These are phyloP conservation scores for Athelia psychrophila DNA, from an alignment of 1,284 basidiomycete genomes.

Conservation along the genomic window DNA sequence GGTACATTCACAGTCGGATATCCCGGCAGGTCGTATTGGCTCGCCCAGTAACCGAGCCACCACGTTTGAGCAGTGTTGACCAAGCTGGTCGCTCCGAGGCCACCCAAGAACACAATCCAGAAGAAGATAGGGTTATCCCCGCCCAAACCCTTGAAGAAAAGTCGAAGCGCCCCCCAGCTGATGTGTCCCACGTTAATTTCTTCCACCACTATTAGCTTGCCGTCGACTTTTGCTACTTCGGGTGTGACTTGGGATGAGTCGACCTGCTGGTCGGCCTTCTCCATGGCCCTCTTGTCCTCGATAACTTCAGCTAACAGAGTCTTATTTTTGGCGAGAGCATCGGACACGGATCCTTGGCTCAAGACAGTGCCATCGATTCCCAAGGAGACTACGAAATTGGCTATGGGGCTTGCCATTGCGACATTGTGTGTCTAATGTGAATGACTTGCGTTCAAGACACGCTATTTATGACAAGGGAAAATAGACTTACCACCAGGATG, in stretches of 20 bases:
- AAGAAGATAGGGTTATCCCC: conserved; percentile 38
- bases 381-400: conserved; percentile 62
- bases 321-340: conserved; percentile 38
- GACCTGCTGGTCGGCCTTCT: conserved; percentile 34
- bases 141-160: conserved; percentile 35
- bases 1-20: conserved; percentile 21
- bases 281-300: conserved; percentile 36
- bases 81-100: conserved; percentile 18
- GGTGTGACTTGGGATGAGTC: conserved; percentile 15
- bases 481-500: conserved; percentile 56
- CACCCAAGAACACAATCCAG: conserved; percentile 28
- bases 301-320: conserved; percentile 36
- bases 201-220: conserved; percentile 56
- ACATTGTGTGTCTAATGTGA: conserved; percentile 67
- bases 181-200: conserved; percentile 58
- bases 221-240: conserved; percentile 19
- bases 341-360: conserved; percentile 44
- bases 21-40: conserved; percentile 35
- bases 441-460: conserved; percentile 1
- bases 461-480: neutral
- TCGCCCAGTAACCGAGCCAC: conserved; percentile 48
- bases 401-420: conserved; percentile 57
- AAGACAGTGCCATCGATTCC: conserved; percentile 48
- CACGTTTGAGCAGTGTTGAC: conserved; percentile 33
- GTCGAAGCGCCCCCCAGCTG: conserved; percentile 38